These are phyloP conservation scores for Hibiscus trionum DNA, from an alignment of 345 rosid species.

Conservation along the genomic window DNA sequence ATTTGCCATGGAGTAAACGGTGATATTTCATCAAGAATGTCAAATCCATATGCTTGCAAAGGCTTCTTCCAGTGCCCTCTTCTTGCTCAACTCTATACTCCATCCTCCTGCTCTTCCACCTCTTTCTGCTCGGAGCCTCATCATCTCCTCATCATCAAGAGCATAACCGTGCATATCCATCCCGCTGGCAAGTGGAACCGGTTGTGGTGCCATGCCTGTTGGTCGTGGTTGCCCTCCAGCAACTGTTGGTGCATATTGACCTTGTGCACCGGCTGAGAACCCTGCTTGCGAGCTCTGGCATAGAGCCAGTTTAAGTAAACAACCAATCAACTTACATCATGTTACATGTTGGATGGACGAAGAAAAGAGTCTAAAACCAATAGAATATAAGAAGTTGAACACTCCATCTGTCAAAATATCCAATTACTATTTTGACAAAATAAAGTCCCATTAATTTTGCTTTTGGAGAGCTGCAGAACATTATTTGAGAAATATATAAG, in stretches of 20 bases:
- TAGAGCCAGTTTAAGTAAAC: constrained; percentile 14
- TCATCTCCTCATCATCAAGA: constrained; percentile 60
- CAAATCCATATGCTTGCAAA: constrained; percentile 81
- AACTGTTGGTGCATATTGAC: constrained; percentile 53
- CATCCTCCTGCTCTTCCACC: constrained; percentile 83
- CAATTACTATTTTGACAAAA: background rate
- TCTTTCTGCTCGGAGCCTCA: constrained; percentile 67
- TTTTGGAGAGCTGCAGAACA: background rate
- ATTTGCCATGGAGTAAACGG: background rate
- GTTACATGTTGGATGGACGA: background rate
- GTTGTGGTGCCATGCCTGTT: constrained; percentile 69
- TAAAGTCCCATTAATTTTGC: background rate
- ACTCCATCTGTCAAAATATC: background rate
- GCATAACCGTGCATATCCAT: constrained; percentile 48
- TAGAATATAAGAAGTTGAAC: background rate
- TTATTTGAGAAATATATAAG: background rate
- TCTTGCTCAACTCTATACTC: constrained; percentile 74
- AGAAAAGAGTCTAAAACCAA: background rate
- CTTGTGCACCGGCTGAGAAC: constrained; percentile 29
- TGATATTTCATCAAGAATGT: constrained; percentile 4
- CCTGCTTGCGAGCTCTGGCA: constrained; percentile 41
- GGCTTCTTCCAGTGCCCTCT: constrained; percentile 88
- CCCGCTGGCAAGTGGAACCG: constrained; percentile 51
- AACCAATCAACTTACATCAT: background rate
- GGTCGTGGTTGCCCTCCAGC: constrained; percentile 79